These are phyloP conservation scores for Cladosporium sp. DNA, from an alignment of 2,329 filamentous ascomycete genomes.

Conservation along the genomic window DNA sequence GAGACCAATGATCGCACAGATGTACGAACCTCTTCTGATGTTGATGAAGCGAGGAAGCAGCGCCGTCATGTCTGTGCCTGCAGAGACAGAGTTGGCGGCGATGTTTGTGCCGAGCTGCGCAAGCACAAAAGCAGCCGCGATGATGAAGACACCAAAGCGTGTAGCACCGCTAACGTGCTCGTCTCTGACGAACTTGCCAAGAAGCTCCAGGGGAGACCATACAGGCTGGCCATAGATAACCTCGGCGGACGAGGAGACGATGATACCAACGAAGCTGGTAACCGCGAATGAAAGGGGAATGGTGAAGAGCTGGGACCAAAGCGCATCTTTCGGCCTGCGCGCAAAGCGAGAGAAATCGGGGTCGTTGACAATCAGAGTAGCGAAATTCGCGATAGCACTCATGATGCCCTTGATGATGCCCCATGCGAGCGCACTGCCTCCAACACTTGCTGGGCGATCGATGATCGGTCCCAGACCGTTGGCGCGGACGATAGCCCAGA, in stretches of 20 bases:
- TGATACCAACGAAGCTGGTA: constrained; percentile 66
- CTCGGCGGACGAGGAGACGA: constrained; percentile 46
- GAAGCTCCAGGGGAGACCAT: constrained; percentile 30
- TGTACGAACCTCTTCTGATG: constrained; percentile 52
- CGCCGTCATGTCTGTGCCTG: constrained; percentile 40
- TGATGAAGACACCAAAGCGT: constrained; percentile 48
- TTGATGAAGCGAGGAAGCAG: constrained; percentile 41
- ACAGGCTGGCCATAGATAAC: constrained; percentile 41
- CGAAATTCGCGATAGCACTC: constrained; percentile 86
- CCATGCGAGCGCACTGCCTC: constrained; percentile 73
- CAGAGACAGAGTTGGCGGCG: constrained; percentile 39
- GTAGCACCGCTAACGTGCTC: constrained; percentile 39
- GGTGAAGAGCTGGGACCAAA: constrained; percentile 70
- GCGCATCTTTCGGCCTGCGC: constrained; percentile 66
- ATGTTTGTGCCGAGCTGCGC: constrained; percentile 48
- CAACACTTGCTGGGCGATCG: constrained; percentile 57
- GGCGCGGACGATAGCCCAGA: constrained; percentile 79
- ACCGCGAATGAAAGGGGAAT: constrained; percentile 50
- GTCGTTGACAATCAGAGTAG: constrained; percentile 47
- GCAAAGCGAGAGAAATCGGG: constrained; percentile 64
- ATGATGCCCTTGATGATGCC: constrained; percentile 80
- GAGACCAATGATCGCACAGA: constrained; percentile 37
- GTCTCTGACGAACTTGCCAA: constrained; percentile 40
- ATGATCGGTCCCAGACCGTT: constrained; percentile 81
- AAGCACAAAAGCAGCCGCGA: constrained; percentile 44